phyloP scores from a whole-genome alignment of 768 basidiomycete species.

The Mycena albidolilacea region DNA sequence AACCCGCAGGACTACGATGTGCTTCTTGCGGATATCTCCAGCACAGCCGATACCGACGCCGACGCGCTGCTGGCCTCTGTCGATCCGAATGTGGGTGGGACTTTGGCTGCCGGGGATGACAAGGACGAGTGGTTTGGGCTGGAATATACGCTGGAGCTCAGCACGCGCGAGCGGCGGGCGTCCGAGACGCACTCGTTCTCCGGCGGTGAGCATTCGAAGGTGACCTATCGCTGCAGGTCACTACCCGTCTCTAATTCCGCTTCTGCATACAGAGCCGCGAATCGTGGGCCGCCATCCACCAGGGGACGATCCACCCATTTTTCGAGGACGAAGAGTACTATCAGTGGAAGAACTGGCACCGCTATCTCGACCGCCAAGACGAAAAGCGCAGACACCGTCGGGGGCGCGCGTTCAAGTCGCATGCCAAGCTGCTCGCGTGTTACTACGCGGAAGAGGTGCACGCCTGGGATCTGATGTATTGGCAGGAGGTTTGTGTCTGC shows the following conservation, averaged over 20 bases:
- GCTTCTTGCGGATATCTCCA: conserved; percentile 42
- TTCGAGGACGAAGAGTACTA: conserved; percentile 59
- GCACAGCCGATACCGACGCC: conserved; percentile 2
- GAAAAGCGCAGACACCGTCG: conserved; percentile 49
- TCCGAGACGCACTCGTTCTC: conserved; percentile 48
- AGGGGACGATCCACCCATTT: conserved; percentile 54
- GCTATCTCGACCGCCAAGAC: conserved; percentile 57
- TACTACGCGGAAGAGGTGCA: conserved; percentile 54
- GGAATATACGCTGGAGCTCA: conserved; percentile 60
- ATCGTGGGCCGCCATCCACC: conserved; percentile 61
- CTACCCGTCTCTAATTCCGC: neutral
- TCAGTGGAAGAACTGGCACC: conserved; percentile 63
- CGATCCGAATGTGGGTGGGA: neutral
- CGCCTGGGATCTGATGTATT: conserved; percentile 52
- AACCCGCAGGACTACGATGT: conserved; percentile 39
- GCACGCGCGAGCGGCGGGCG: conserved; percentile 53
- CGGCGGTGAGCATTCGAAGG: conserved; percentile 59
- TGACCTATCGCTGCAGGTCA: conserved; percentile 16
- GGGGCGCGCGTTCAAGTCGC: conserved; percentile 51
- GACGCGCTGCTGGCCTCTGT: conserved; percentile 6
- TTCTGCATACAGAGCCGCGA: conserved; percentile 53
- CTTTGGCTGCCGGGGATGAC: conserved; percentile 38
- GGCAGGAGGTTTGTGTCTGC: conserved; percentile 47
- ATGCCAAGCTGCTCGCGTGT: conserved; percentile 52
- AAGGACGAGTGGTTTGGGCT: conserved; percentile 60